Evolutionary conservation across 1,284 basidiomycete species (phyloP), one percentile per base, ranked within the genome.

Genomic region (Termitomyces sp.): DNA sequence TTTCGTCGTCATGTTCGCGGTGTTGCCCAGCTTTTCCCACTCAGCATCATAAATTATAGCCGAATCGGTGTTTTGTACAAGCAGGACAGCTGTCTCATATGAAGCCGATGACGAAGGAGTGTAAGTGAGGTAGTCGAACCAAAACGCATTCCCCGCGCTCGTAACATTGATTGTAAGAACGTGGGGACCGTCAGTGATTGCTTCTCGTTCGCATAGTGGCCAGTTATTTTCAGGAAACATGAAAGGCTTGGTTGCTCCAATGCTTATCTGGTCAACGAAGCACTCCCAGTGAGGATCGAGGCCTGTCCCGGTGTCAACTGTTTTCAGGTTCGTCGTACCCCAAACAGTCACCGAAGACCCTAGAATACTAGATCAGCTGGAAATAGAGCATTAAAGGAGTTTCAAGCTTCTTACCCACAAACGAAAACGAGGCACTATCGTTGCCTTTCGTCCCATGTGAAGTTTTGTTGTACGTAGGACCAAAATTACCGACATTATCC

Each of bases 41-140:
- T 49, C 58, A 13, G 58, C 21, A 46, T 61, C 64, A 41, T 65
- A 70, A 0, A 30, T 36, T 15, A 72, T 58, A 13, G 44, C 56
- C 2, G 62, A 53, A 49, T 72, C 68, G 1, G 30, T 49, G 17
- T 61, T 53, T 17, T 64, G 57, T 19, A 70, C 55, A n/a, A 61
- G 19, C 6, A 69, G 39, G 12, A 63, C 59, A 3, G 60, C 61
- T 28, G 56, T 50, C 10, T 59, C 57, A 12, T 57, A 48, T 5
- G 59, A 56, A 1, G 46, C 61, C 26, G 43, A 55, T 10, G 56
- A 19, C 1, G 63, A 65, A 17, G 68, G 67, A 7, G 56, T 58
- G 52, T 67, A 70, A 7, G 55, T 46, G 33, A 71, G 45, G 30
- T 64, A 62, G 51, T 72, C 70, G 17, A 70, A 57, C 62, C 62